Evolutionary conservation across 2,329 filamentous ascomycete species (phyloP), one percentile per base, ranked within the genome.

Genomic region (Diaporthe vaccinii): DNA sequence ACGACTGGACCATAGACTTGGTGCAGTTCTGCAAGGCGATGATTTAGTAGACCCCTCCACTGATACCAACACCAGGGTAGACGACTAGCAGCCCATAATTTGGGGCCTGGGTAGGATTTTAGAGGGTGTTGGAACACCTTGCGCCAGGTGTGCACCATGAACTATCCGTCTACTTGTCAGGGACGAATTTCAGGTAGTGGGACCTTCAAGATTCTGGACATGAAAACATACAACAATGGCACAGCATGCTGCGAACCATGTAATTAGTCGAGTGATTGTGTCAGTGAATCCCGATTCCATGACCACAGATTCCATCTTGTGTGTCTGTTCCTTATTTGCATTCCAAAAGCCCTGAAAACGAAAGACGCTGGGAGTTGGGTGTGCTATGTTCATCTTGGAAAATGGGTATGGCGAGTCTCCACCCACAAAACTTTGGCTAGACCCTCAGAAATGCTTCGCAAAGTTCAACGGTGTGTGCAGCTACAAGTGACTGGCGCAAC

Each of bases 61-160:
- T 65, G 61, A 34, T 65, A 65, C 61, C 61, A 65, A 49, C 61
- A 65, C 61, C 61, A 65, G 10, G 61, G 41, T 46, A 65, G 6
- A 14, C 41, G 61, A n/a, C 25, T 65, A 14, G 41, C 25, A 46
- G 61, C 61, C 61, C 41, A 65, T 46, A 65, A 10, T 49, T 34
- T 65, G n/a, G 61, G 61, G 1, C 61, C 61, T 9, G 61, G 61
- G 9, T 65, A 28, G 49, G 41, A 46, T 8, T 41, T 34, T 8
- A 65, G 6, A n/a, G 61, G 28, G 28, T 65, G 61, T 2, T 34
- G 12, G 14, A 49, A 65, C 28, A 65, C 41, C 2, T 20, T 65
- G 7, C 41, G 41, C 3, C 28, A 65, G 25, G 9, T 6, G 15
- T n/a, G 2, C 8, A 49, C 5, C 14, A 65, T 12, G 0, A 65